Base-by-base conservation (phyloP, 768 basidiomycete species). In the Wakefieldia striispora region DNA sequence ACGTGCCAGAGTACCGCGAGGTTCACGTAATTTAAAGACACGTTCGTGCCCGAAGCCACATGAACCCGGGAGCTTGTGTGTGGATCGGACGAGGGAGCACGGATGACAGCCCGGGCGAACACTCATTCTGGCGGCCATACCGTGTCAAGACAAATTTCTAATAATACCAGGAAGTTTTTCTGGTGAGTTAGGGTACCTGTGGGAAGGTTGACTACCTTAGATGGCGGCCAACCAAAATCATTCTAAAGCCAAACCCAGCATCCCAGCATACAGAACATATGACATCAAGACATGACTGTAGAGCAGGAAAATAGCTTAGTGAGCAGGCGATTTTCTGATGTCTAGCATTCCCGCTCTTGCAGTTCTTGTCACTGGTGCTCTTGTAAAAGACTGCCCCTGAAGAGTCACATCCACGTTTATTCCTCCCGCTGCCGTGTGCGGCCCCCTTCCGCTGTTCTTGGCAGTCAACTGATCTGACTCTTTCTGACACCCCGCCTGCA, bases 351-450 rank as follows among this genome's bases (percentile, higher is more conserved):
- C 37, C 21, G 31, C 47, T 38, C 31, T 33, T 12, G 29, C 36
- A 17, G 16, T 57, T 43, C 48, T 64, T 41, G 38, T 52, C 24
- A 46, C 64, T 21, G 49, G 47, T 23, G 53, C 53, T 16, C 54
- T 61, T 21, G 47, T 51, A n/a, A 41, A 50, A 35, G 33, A 33
- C 45, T 8, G 47, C 46, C 43, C 50, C 47, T 45, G 62, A 56
- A 9, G 54, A 38, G 47, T 59, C n/a, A 56, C 54, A 6, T 17
- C 53, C n/a, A 54, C 54, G 4, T 63, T 58, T 38, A 63, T 62
- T 10, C 24, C 56, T 13, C 56, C 56, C 16, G 62, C 62, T 23
- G 47, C 62, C 14, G 56, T 56, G 59, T 64, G 36, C 27, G 61
- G 59, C 27, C 5, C 23, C n/a, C 23, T 35, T 27, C 33, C 51